Evolutionary conservation across 2,329 filamentous ascomycete species (phyloP), one percentile per base, ranked within the genome.

Genomic region (Ophiostoma sp.): DNA sequence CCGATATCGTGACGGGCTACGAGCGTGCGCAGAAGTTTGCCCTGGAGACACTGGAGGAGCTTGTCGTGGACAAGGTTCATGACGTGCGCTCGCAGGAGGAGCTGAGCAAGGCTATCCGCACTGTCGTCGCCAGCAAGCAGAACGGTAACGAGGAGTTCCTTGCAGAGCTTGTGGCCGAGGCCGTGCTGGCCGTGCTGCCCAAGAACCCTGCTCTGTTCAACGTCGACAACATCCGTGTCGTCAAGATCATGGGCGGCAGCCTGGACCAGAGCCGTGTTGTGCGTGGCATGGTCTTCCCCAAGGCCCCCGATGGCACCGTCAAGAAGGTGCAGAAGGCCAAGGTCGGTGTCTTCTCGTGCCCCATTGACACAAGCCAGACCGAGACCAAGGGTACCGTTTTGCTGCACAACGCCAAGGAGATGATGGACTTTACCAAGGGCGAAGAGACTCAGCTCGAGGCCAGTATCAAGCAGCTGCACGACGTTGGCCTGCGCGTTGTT

Each of bases 311-410:
- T 78, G 94, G 94, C 76, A 86, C 86, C 20, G 83, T 97, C 79
- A 98, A 97, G 86, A 96, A 96, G 84, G 94, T 90, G 41, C 85
- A 82, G 76, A 95, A 92, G 82, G 94, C 95, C 77, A 98, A 97
- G 87, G 95, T 99, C 73, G 95, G 90, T 74, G 94, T 99, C 71
- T 99, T 91, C 85, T 95, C 93, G 75, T 99, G 95, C 82, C 90
- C 95, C 54, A 93, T 99, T 80, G 95, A 99, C 79, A 93, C 87
- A 79, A 93, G 90, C 77, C 94, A 97, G 83, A 99, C 96, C 57
- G 95, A 99, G 84, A 99, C 95, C 77, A 99, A 99, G 86, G 96
- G 96, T 67, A 99, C 95, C 13, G 95, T 99, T 64, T 86, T 99
- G 68, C 82, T 99, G 76, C 93, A 99, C 82, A 99, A 97, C 79